These are phyloP conservation scores for Starmerella lactis-condensi DNA, from an alignment of 805 yeast species.

Conservation along the genomic window DNA sequence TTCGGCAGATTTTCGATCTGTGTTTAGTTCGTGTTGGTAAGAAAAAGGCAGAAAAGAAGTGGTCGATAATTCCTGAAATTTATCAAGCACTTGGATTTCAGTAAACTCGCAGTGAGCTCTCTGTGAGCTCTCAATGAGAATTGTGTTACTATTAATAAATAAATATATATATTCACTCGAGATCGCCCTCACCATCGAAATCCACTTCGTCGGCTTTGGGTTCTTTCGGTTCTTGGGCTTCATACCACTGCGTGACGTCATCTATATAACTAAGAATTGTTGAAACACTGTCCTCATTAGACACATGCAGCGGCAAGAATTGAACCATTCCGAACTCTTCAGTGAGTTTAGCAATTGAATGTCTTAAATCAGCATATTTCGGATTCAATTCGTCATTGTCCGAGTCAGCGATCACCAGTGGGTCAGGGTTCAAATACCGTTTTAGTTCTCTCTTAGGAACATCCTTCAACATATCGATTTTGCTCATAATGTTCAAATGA, in stretches of 20 bases:
- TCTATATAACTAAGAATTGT: conserved; percentile 81
- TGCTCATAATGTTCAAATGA: conserved; percentile 76
- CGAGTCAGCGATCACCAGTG: conserved; percentile 41
- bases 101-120: too few relatives aligned
- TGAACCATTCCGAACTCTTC: conserved; percentile 99
- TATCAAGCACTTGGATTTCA: too few relatives aligned
- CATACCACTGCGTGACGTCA: conserved; percentile 96
- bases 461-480: conserved; percentile 69
- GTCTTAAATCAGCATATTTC: conserved; percentile 52
- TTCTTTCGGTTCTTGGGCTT: conserved; percentile 89
- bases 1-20: conserved; percentile 7
- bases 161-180: too few relatives aligned
- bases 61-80: too few relatives aligned
- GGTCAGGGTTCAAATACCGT: conserved; percentile 80
- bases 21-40: conserved; percentile 11
- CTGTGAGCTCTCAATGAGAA: too few relatives aligned
- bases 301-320: conserved; percentile 73
- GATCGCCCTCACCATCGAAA: conserved; percentile 8
- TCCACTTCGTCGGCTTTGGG: conserved; percentile 39
- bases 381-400: conserved; percentile 31
- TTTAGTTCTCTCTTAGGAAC: conserved; percentile 60
- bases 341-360: conserved; percentile 69
- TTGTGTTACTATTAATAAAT: too few relatives aligned
- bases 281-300: conserved; percentile 53
- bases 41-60: conserved; percentile 10